Evolutionary conservation across 768 basidiomycete genomes (phyloP), one percentile per base, ranked within the genome.

Genomic region (Epithele typhae): DNA sequence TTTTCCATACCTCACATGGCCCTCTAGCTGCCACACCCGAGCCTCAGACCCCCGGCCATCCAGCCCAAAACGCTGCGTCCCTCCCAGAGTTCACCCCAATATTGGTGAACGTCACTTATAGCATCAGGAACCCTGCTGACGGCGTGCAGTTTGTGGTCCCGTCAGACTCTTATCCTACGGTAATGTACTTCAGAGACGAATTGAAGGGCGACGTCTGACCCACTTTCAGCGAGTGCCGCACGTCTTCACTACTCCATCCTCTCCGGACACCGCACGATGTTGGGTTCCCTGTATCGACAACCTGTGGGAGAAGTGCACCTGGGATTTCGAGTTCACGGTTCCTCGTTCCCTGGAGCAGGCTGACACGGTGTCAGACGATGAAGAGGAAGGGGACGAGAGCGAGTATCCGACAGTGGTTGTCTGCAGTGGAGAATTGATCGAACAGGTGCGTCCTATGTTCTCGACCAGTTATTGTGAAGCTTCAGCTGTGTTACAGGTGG

Each of bases 251-350:
- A 86, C 84, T 4, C 84, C 92, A 1, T 87, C 89, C 0, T 85
- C 84, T 7, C 84, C 92, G 5, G 91, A 94, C 60, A 77, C 91
- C 15, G 93, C 95, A n/a, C 76, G 96, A 59, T 93, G 91, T 58
- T 99, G 96, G 96, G 84, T 97, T n/a, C 96, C 96, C 12, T 99
- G 96, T 59, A 67, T 97, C 17, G 96, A 99, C 64, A 89, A 81
- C 57, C 67, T 92, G 18, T 95, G 92, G 90, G 94, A 96, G 66
- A 85, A 91, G 58, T 96, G 90, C 57, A 94, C 95, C 6, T 99
- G 96, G 96, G 96, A 99, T 59, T 87, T 98, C 47, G 92, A 97
- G 65, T 91, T 96, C 64, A 81, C 96, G 41, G 94, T 96, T 25
- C 93, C 94, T 40, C 75, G 84, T 54, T 84, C 81, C 59, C 69